Percentiles rank a stretch among this genome's conserved stretches.
These are phyloP conservation scores for Suillus lakei DNA, from an alignment of 768 basidiomycete genomes.

Conservation along the genomic window DNA sequence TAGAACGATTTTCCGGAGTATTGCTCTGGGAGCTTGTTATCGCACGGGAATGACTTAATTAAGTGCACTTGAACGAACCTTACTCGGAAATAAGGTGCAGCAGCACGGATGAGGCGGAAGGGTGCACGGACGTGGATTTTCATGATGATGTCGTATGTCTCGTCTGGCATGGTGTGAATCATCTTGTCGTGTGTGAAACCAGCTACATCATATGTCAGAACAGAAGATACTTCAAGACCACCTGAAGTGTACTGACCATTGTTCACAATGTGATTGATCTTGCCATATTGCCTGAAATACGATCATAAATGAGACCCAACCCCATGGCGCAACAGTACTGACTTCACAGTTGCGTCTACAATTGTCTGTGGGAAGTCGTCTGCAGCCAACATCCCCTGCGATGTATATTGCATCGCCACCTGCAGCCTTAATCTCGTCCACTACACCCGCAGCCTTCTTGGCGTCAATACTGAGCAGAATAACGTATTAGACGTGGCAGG, in stretches of 20 bases:
- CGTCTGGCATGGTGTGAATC: constrained; percentile 86
- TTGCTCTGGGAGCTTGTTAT: constrained; percentile 44
- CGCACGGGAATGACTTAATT: background rate
- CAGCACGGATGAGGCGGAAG: constrained; percentile 82
- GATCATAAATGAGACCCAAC: background rate
- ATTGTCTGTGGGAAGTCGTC: constrained; percentile 84
- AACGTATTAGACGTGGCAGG: constrained; percentile 5
- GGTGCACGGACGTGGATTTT: constrained; percentile 88
- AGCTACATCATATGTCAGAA: constrained; percentile 39
- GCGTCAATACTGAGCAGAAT: constrained; percentile 63
- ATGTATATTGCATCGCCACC: constrained; percentile 80
- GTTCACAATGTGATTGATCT: constrained; percentile 87
- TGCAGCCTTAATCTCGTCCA: constrained; percentile 69
- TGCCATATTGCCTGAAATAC: constrained; percentile 62
- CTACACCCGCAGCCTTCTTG: constrained; percentile 66
- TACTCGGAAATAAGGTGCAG: constrained; percentile 86
- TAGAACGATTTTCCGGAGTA: constrained; percentile 68
- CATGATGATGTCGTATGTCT: constrained; percentile 79
- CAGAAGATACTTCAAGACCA: background rate
- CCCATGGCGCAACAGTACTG: constrained; percentile 32
- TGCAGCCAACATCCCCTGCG: constrained; percentile 79
- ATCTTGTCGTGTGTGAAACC: constrained; percentile 87
- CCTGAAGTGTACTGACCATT: constrained; percentile 52
- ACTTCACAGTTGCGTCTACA: constrained; percentile 77
- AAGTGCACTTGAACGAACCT: constrained; percentile 40